A percentile compares a stretch with the other conserved stretches of the same genome.
Evolutionary conservation across 495 filamentous ascomycete genomes (phyloP).

Genomic region (Glarea lozoyensis): DNA sequence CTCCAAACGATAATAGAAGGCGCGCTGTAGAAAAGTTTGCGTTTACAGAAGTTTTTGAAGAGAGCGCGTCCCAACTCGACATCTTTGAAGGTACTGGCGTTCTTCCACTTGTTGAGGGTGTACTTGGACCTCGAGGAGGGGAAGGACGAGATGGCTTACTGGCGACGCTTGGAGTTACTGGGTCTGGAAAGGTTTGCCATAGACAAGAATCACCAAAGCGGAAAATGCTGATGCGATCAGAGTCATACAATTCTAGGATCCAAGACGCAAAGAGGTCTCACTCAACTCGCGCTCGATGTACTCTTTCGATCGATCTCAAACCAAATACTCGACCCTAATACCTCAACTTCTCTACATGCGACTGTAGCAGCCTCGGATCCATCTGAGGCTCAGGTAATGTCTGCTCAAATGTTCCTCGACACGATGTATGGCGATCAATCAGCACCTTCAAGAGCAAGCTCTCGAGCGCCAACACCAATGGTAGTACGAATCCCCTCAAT

Average conservation of each 20-base stretch:
- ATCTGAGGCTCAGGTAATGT: slow-evolving; percentile 75
- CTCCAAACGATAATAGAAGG: slow-evolving; percentile 67
- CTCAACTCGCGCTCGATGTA: slow-evolving; percentile 83
- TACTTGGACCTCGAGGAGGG: slow-evolving; percentile 55
- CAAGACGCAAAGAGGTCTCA: slow-evolving; percentile 75
- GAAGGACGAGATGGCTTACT: slow-evolving; percentile 82
- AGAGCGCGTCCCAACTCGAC: slow-evolving; percentile 73
- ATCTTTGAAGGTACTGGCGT: slow-evolving; percentile 79
- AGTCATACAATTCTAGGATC: slow-evolving; percentile 96
- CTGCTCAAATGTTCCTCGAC: slow-evolving; percentile 72
- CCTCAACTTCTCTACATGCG: slow-evolving; percentile 51
- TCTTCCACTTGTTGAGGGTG: slow-evolving; percentile 65
- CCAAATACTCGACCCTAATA: slow-evolving; percentile 54
- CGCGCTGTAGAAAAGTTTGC: slow-evolving; percentile 88
- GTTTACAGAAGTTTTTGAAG: slow-evolving; percentile 90
- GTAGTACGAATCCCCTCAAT: slow-evolving; percentile 48
- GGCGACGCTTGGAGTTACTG: slow-evolving; percentile 90
- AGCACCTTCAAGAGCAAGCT: slow-evolving; percentile 48
- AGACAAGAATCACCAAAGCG: no score
- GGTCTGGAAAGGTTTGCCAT: slow-evolving; percentile 87
- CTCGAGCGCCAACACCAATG: slow-evolving; percentile 76
- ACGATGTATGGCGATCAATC: slow-evolving; percentile 62
- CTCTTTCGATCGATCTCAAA: slow-evolving; percentile 70
- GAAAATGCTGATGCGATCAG: slow-evolving; percentile 35
- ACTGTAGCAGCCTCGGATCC: slow-evolving; percentile 68